These are phyloP conservation scores for Phallus indusiatus DNA, from an alignment of 768 basidiomycete genomes.

Conservation along the genomic window DNA sequence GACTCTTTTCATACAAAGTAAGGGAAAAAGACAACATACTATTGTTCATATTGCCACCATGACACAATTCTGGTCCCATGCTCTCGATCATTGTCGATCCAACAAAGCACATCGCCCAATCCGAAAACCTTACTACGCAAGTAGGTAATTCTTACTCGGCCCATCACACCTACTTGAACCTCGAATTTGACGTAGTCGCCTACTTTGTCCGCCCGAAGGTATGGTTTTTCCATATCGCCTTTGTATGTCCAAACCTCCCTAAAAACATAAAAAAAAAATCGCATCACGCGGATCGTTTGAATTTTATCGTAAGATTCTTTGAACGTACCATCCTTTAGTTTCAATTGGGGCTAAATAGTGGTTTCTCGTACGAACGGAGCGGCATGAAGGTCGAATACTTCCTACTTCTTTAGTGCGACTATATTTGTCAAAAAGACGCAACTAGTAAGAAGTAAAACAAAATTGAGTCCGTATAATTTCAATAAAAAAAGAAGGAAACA, in stretches of 20 bases:
- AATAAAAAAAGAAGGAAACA: background rate
- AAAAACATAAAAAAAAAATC: no score
- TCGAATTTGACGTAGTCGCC: slow-evolving; percentile 4
- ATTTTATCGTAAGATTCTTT: background rate
- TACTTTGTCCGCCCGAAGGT: slow-evolving; percentile 4
- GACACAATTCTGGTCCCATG: background rate
- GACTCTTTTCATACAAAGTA: background rate
- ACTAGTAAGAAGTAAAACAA: background rate
- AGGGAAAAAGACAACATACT: background rate
- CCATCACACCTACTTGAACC: slow-evolving; percentile 6
- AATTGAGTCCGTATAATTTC: background rate
- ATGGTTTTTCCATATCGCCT: slow-evolving; percentile 5
- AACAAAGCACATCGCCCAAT: slow-evolving; percentile 8
- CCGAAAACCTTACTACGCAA: slow-evolving; percentile 8
- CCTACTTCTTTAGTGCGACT: background rate
- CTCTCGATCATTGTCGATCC: slow-evolving; percentile 7
- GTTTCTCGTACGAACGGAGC: slow-evolving; percentile 4
- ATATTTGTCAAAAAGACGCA: slow-evolving; percentile 9
- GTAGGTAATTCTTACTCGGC: slow-evolving; percentile 10
- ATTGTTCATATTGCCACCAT: slow-evolving; percentile 5
- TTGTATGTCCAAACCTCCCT: slow-evolving; percentile 5
- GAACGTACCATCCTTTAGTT: slow-evolving; percentile 10
- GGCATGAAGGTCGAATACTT: slow-evolving; percentile 3
- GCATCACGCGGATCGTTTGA: background rate
- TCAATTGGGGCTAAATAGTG: slow-evolving; percentile 7